Base-by-base conservation (phyloP, 257 asterid species). In the Solanum phureja region DNA sequence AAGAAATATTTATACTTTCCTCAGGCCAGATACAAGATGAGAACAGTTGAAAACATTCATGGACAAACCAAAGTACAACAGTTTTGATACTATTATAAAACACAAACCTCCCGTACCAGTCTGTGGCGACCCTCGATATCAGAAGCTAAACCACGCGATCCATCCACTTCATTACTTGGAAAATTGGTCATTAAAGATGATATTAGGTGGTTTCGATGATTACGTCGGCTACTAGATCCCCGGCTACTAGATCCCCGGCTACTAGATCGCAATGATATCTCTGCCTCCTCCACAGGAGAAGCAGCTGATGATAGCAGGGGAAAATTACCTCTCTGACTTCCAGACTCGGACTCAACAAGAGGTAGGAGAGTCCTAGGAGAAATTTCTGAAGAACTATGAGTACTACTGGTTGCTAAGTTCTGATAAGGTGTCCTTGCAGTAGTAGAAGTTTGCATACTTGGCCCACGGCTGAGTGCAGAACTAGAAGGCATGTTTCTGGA, bases 81-180 rank as follows among this genome's bases (percentile, higher is more conserved):
- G 58, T 86, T 37, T 60, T 27, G 29, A 81, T 81, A 16, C 68
- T 29, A 81, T 58, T 81, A 46, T 42, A 56, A 82, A 42, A 86
- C 42, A 75, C 87, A 86, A 89, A 87, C 88, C 87, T 87, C 89
- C 23, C 90, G 37, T 91, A 93, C 95, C 93, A 95, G 91, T 90
- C 98, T 94, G 49, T 94, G 96, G 85, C 98, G 93, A 87, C 96
- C 93, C 89, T 94, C 97, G 52, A 92, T 16, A 86, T 86, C 94
- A 84, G 95, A 93, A 85, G 97, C 92, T 74, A 91, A 84, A 86
- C 95, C 93, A 90, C 91, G 96, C 96, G 93, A 92, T 66, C 95
- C 90, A 75, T 69, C 90, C 83, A 79, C 38, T 89, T 91, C 93
- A 56, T 92, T 95, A 46, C 92, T 92, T 9, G 93, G 86, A 27